Evolutionary conservation across 805 yeast species (phyloP), one percentile per base, ranked within the genome.

Genomic region (Candida patagonica): DNA sequence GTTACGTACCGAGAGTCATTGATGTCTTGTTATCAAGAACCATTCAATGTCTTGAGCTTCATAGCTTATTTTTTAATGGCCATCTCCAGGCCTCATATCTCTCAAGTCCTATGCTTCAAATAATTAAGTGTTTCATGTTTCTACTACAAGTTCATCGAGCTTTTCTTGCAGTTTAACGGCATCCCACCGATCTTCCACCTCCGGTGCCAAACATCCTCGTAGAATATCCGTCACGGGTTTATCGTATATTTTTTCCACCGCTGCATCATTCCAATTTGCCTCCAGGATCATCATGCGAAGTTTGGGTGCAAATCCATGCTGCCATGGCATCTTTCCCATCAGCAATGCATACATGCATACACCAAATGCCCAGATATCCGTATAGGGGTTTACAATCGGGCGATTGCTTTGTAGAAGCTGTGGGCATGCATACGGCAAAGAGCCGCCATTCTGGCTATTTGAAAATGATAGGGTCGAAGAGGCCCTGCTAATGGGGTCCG

Each of bases 281-380:
- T 79, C 71, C 23, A 76, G 60, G 31, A 88, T 88, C 66, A 76
- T 71, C 9, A 82, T 74, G 30, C 85, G 70, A 45, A 88, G 64
- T 46, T 87, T 65, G 8, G 95, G 94, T 51, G 83, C 87, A 56
- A 78, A 82, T n/a, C 73, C 73, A 55, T 87, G 95, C 44, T 76
- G 77, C 62, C 88, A 88, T 1, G 96, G 96, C 37, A 88, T 59
- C 46, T 70, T 73, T 0, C 94, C 88, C 19, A 76, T 71, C 22
- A 78, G 60, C 74, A 86, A 71, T 1, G 94, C 77, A 57, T 74
- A 87, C 3, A 80, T 50, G 46, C 82, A 62, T 0, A 87, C 83
- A 3, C 96, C 97, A 33, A 83, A 68, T 0, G 96, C 94, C 96
- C 96, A 88, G 4, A 84, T 70, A 60, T 88, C 97, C 1, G 88